Conservation (phyloP, 306 rosid species). For the Citrullus amarus region DNA sequence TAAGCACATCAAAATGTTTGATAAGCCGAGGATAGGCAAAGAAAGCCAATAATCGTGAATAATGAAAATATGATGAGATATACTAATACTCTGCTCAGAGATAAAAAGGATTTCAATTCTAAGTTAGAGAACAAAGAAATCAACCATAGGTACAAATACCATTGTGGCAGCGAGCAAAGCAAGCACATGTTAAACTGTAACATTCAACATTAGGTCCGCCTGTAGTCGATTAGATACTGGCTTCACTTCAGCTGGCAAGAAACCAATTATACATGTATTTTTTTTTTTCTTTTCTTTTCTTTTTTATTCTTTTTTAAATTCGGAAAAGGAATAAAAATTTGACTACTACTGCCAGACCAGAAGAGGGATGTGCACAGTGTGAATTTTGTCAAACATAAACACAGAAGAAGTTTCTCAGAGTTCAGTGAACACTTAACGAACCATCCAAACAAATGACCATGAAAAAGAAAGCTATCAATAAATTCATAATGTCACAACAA, state of each 20-base stretch:
- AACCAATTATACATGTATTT: background rate
- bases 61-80: background rate
- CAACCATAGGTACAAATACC: background rate
- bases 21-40: background rate
- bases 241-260: background rate
- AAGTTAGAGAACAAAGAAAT: background rate
- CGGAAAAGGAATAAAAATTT: background rate
- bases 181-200: background rate
- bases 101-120: background rate
- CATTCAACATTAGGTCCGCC: background rate
- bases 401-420: background rate
- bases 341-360: background rate
- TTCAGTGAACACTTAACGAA: background rate
- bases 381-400: background rate
- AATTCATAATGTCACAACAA: background rate
- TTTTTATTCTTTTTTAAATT: too few relatives aligned
- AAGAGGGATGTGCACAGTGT: background rate
- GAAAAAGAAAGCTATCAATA: background rate
- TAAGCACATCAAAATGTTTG: background rate
- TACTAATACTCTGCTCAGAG: background rate
- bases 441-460: background rate
- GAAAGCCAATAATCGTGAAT: too few relatives aligned
- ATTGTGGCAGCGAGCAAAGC: background rate
- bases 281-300: background rate
- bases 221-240: background rate